These are phyloP conservation scores for Coffea eugenioides DNA, from an alignment of 257 asterid species.

Conservation along the genomic window DNA sequence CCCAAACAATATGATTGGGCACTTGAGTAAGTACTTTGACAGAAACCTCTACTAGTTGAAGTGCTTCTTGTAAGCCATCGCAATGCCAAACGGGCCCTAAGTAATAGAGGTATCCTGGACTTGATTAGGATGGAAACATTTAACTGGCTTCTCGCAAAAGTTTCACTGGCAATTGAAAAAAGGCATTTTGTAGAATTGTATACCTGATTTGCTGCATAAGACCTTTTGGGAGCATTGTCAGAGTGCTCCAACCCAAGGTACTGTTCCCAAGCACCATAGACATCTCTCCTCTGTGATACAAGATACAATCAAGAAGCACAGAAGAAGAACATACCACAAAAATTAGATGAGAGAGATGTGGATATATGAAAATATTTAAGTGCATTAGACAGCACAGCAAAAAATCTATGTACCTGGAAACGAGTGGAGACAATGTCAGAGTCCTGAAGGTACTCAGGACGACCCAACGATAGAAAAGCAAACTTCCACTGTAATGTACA, in stretches of 20 bases:
- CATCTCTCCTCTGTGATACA: conserved; percentile 58
- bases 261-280: conserved; percentile 72
- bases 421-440: conserved; percentile 52
- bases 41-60: no score
- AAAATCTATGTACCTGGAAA: conserved; percentile 46
- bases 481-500: conserved; percentile 56
- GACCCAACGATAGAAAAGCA: conserved; percentile 64
- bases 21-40: no score
- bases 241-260: conserved; percentile 73
- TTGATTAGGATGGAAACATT: not conserved
- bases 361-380: not conserved
- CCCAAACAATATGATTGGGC: no score
- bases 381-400: conserved; percentile 3
- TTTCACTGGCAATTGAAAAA: not conserved
- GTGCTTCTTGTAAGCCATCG: no score
- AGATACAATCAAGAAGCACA: conserved; percentile 12
- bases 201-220: conserved; percentile 64
- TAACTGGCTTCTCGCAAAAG: not conserved
- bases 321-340: not conserved
- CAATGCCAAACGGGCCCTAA: no score
- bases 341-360: not conserved
- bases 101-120: not conserved
- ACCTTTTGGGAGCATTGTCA: conserved; percentile 63
- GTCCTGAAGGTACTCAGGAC: conserved; percentile 65
- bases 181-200: not conserved